Conservation (phyloP, 164 flowering plant species). For the Sedum album region DNA sequence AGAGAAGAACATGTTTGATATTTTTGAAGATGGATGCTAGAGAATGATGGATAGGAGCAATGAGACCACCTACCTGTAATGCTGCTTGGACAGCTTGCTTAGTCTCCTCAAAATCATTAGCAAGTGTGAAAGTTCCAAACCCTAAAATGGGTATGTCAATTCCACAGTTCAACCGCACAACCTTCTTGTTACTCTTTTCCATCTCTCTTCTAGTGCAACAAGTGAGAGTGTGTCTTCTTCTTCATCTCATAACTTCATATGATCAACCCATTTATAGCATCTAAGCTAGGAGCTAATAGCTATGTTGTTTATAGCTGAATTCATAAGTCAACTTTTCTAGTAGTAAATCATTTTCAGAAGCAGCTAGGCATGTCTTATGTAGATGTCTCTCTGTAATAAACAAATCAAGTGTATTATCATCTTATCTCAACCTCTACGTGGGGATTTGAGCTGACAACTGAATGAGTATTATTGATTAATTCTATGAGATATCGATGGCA, state of each 20-base stretch:
- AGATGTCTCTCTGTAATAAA: neutral
- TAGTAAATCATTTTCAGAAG: slow-evolving; percentile 6
- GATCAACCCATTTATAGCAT: neutral
- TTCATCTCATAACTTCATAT: neutral
- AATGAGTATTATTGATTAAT: neutral
- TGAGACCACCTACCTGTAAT: slow-evolving; percentile 32
- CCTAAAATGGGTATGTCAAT: slow-evolving; percentile 48
- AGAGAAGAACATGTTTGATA: neutral
- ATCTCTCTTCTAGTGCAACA: slow-evolving; percentile 5
- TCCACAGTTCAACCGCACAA: slow-evolving; percentile 37
- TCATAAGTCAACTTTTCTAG: neutral
- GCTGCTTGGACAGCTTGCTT: slow-evolving; percentile 43
- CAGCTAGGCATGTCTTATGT: slow-evolving; percentile 9
- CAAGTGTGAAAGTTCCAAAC: slow-evolving; percentile 45
- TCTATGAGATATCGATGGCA: neutral
- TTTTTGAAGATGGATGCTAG: neutral
- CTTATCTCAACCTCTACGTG: neutral
- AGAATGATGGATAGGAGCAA: neutral
- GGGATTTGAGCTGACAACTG: neutral
- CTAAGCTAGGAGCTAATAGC: too few relatives aligned
- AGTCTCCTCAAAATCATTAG: slow-evolving; percentile 29
- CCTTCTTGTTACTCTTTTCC: slow-evolving; percentile 12
- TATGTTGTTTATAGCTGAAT: neutral
- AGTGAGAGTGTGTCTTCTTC: neutral
- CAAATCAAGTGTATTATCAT: neutral